These are phyloP conservation scores for Backusella macrospora DNA, from an alignment of 192 early-diverging fungal genomes.

Conservation along the genomic window DNA sequence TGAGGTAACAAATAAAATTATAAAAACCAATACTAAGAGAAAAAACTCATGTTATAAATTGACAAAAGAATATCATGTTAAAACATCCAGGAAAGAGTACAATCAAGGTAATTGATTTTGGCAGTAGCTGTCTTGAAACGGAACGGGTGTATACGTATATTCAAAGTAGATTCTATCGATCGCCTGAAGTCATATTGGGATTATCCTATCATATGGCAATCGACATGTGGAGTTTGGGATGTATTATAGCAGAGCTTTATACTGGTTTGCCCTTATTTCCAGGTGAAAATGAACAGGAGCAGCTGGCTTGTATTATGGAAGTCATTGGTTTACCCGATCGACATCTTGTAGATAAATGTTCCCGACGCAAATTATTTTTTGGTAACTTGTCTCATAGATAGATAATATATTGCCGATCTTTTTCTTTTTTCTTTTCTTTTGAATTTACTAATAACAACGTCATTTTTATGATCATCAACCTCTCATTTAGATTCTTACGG, in stretches of 20 bases:
- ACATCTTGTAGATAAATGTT: slow-evolving; percentile 71
- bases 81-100: slow-evolving; percentile 62
- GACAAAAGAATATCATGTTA: slow-evolving; percentile 74
- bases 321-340: slow-evolving; percentile 77
- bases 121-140: slow-evolving; percentile 86
- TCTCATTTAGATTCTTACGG: slow-evolving; percentile 44
- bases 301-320: slow-evolving; percentile 92
- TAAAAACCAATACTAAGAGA: slow-evolving; percentile 34
- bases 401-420: slow-evolving; percentile 16
- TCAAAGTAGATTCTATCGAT: slow-evolving; percentile 93
- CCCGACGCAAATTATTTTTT: slow-evolving; percentile 83
- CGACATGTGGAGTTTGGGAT: slow-evolving; percentile 95
- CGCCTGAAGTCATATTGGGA: slow-evolving; percentile 92
- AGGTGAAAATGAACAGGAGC: slow-evolving; percentile 94
- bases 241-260: slow-evolving; percentile 87
- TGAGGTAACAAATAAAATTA: slow-evolving; percentile 57
- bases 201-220: slow-evolving; percentile 83
- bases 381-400: slow-evolving; percentile 53
- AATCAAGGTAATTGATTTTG: slow-evolving; percentile 97
- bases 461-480: background rate
- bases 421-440: slow-evolving; percentile 39
- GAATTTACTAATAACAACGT: slow-evolving; percentile 21
- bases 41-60: background rate
- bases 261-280: slow-evolving; percentile 91
- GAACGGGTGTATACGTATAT: slow-evolving; percentile 94